Evolutionary conservation across 2,329 filamentous ascomycete genomes (phyloP), one percentile per base, ranked within the genome.

Genomic region (Arachnopeziza araneosa): DNA sequence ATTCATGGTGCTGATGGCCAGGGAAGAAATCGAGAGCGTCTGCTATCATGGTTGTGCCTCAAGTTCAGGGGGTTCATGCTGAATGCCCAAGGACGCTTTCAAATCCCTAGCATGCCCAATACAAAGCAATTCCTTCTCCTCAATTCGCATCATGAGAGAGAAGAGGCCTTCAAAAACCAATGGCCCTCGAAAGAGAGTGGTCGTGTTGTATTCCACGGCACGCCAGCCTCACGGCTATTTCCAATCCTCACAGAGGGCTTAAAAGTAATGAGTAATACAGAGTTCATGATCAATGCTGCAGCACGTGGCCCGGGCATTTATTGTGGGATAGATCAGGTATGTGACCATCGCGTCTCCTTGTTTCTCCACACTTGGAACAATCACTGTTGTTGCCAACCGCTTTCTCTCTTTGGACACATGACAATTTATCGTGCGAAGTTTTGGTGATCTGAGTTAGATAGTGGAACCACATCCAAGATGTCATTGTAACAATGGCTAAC

Each of bases 41-140:
- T 58, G 23, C 30, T 58, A 7, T 58, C 56, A 24, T 58, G 56
- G 56, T 50, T 58, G 8, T 58, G 56, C 14, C 50, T 58, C 56
- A 53, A 49, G 24, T 58, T 58, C 14, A 44, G 56, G 44, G 56
- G 56, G 6, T 58, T 58, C 30, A 58, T 58, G 24, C 56, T 58
- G 10, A 53, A 32, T 49, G 56, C 56, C 49, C 56, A 24, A 21
- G 50, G 23, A 22, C 26, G 56, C 9, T 58, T 58, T 54, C 50
- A 32, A 49, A 51, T 58, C 14, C 56, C 56, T 2, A 58, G 51
- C 23, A 58, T 58, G 56, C 50, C 50, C 7, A 48, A 49, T 22
- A 49, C 56, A 2, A 48, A 53, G 22, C 56, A 58, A 32, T 58
- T 58, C 32, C 50, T 58, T 12, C 24, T 58, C 19, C 21, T 58